Percentiles rank a stretch among this genome's conserved stretches.
Conservation (phyloP, 169 alveolate species). For the Plasmodium falciparum region DNA sequence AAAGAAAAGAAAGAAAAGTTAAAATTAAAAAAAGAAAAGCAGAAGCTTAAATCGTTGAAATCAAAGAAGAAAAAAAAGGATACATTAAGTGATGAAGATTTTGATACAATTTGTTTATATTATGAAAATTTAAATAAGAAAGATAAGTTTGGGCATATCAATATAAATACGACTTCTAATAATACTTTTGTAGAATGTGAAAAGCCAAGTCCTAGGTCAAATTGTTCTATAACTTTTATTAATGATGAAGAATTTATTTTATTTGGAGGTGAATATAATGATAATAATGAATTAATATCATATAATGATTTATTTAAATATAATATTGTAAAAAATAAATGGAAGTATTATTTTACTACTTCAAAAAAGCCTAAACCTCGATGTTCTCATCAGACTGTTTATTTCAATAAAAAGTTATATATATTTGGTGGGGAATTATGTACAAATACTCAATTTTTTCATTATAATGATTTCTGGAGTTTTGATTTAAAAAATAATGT, state of each 20-base stretch:
- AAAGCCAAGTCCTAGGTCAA: conserved; percentile 86
- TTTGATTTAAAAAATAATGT: conserved; percentile 83
- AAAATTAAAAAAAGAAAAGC: conserved; percentile 68
- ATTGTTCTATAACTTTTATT: conserved; percentile 81
- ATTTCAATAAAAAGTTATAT: conserved; percentile 87
- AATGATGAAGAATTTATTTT: conserved; percentile 85
- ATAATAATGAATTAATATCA: conserved; percentile 87
- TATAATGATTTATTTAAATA: conserved; percentile 90
- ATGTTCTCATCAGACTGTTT: conserved; percentile 92
- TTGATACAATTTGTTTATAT: conserved; percentile 70
- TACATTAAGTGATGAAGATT: conserved; percentile 71
- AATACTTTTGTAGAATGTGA: conserved; percentile 75
- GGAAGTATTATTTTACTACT: conserved; percentile 86
- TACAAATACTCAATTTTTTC: conserved; percentile 90
- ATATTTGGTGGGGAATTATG: conserved; percentile 94
- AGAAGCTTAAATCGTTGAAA: conserved; percentile 67
- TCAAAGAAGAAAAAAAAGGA: conserved; percentile 63
- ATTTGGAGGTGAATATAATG: conserved; percentile 94
- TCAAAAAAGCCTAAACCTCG: conserved; percentile 90
- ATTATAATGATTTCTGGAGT: conserved; percentile 91
- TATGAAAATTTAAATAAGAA: conserved; percentile 75
- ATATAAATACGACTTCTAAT: conserved; percentile 57
- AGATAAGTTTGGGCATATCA: conserved; percentile 60
- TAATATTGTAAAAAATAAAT: conserved; percentile 87
- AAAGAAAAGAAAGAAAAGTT: conserved; percentile 69